A percentile compares a stretch with the other conserved stretches of the same genome.
These are phyloP conservation scores for Helminthosporium solani DNA, from an alignment of 2,329 filamentous ascomycete species.

Conservation along the genomic window DNA sequence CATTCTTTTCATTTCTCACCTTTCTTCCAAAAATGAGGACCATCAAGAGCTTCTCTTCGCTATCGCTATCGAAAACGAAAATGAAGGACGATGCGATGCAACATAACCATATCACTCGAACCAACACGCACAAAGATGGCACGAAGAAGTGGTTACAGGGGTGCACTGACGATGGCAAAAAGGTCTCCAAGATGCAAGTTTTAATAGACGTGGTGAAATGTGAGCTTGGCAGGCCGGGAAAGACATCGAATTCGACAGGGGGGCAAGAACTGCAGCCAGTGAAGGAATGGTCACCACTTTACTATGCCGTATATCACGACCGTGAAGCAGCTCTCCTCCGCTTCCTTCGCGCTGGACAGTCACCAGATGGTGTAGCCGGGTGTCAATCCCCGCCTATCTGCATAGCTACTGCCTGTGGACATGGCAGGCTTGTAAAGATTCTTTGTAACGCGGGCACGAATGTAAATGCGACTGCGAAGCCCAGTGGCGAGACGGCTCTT, in stretches of 20 bases:
- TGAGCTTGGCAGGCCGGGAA: slow-evolving; percentile 26
- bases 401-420: slow-evolving; percentile 30
- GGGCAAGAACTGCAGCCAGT: slow-evolving; percentile 17
- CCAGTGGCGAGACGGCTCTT: slow-evolving; percentile 31
- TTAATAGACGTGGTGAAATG: slow-evolving; percentile 35
- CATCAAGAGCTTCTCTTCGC: slow-evolving; percentile 8
- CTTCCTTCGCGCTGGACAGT: slow-evolving; percentile 29
- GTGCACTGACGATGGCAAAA: slow-evolving; percentile 6
- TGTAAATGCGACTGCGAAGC: slow-evolving; percentile 20
- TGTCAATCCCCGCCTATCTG: slow-evolving; percentile 29
- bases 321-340: slow-evolving; percentile 36
- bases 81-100: slow-evolving; percentile 1
- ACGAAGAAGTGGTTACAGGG: not conserved
- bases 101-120: not conserved
- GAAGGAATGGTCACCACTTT: slow-evolving; percentile 35
- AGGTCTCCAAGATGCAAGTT: slow-evolving; percentile 30
- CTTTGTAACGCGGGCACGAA: slow-evolving; percentile 32
- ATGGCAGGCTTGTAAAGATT: slow-evolving; percentile 25
- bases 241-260: slow-evolving; percentile 5
- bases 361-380: slow-evolving; percentile 25
- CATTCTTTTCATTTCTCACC: not conserved
- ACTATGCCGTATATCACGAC: slow-evolving; percentile 32
- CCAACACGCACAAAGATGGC: slow-evolving; percentile 1
- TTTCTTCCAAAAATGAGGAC: not conserved
- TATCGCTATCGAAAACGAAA: slow-evolving; percentile 7